A percentile compares a stretch with the other conserved stretches of the same genome.
These are phyloP conservation scores for Rhizopus sp. DNA, from an alignment of 371 early-diverging fungal species.

Conservation along the genomic window DNA sequence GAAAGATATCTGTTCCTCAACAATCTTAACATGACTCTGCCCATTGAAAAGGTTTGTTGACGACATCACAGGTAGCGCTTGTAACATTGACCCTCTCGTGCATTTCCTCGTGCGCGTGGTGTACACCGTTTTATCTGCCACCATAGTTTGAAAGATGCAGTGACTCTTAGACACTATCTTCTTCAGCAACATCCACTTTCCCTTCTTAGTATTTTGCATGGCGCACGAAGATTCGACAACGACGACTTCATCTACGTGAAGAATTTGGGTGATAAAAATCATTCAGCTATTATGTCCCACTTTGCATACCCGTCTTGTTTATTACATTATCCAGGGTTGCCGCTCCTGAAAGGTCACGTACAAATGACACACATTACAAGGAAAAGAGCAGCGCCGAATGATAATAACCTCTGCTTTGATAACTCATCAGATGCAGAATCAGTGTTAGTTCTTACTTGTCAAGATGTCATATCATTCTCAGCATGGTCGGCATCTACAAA, in stretches of 20 bases:
- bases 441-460: conserved; percentile 6
- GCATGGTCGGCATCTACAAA: conserved; percentile 5
- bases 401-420: conserved; percentile 9
- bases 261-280: conserved; percentile 9
- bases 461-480: conserved; percentile 13
- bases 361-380: conserved; percentile 10
- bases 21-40: no score
- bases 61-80: no score
- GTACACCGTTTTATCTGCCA: conserved; percentile 4
- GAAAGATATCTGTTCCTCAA: no score
- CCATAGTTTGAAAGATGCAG: conserved; percentile 7
- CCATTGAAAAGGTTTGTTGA: no score
- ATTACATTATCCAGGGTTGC: conserved; percentile 8
- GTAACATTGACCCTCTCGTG: no score
- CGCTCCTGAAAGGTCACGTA: conserved; percentile 8
- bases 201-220: conserved; percentile 10
- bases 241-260: conserved; percentile 9
- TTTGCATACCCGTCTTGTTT: conserved; percentile 12
- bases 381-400: conserved; percentile 3
- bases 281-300: conserved; percentile 9
- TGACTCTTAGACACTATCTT: conserved; percentile 4
- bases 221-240: conserved; percentile 7
- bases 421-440: conserved; percentile 9
- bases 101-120: no score
- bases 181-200: conserved; percentile 9